Evolutionary conservation across 1,284 basidiomycete genomes (phyloP).

Genomic region (Bjerkandera adusta): DNA sequence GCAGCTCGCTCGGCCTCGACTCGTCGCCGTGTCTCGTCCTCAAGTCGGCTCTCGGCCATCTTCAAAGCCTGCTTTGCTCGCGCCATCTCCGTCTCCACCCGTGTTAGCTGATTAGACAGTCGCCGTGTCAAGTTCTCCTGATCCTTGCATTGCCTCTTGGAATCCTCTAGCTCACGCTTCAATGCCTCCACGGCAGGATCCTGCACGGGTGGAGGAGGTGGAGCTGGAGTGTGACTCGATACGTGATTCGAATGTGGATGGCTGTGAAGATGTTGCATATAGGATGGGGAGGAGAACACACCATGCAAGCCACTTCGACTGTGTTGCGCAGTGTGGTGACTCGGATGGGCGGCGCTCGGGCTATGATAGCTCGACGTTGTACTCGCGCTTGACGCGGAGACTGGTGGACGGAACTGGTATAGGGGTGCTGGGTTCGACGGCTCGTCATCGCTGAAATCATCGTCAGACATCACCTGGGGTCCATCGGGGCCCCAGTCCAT

Average conservation of each 20-base stretch:
- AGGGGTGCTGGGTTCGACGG: neutral
- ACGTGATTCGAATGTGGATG: neutral
- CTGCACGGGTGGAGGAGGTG: constrained; percentile 1
- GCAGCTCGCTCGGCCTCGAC: constrained; percentile 54
- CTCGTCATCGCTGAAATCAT: constrained; percentile 36
- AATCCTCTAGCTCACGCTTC: constrained; percentile 56
- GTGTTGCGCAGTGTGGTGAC: neutral
- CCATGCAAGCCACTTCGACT: constrained; percentile 8
- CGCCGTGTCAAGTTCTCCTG: constrained; percentile 52
- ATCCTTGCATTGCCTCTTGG: constrained; percentile 64
- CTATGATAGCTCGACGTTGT: constrained; percentile 10
- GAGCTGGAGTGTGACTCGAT: too few species aligned
- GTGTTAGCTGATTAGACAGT: constrained; percentile 62
- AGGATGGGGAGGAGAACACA: constrained; percentile 9
- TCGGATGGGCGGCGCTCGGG: neutral
- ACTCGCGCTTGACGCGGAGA: constrained; percentile 11
- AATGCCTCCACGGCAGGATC: constrained; percentile 50
- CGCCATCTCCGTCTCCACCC: constrained; percentile 57
- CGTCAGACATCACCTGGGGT: constrained; percentile 22
- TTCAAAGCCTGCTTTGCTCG: constrained; percentile 50
- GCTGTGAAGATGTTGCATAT: neutral
- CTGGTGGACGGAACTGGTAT: constrained; percentile 34
- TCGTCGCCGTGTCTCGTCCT: constrained; percentile 56
- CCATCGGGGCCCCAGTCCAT: constrained; percentile 25
- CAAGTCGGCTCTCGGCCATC: constrained; percentile 52